Conservation (phyloP, 1,284 basidiomycete genomes). For the Puccinia novopanici region DNA sequence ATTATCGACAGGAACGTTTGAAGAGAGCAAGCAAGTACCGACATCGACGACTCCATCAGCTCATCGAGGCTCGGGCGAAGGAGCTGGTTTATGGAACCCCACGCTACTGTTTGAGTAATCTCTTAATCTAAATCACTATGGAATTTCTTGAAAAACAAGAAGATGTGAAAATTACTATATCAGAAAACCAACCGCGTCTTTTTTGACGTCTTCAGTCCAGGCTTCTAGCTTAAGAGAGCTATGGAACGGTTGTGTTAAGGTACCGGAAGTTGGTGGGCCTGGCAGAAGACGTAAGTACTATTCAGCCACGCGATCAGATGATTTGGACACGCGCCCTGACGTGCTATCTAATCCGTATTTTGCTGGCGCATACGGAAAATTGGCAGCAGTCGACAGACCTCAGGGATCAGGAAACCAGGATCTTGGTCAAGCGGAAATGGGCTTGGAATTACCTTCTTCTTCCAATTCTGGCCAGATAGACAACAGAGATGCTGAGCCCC, state of each 20-base stretch:
- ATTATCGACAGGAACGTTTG: constrained; percentile 25
- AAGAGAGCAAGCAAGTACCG: constrained; percentile 16
- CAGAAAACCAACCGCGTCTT: neutral
- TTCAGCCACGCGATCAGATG: neutral
- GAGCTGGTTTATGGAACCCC: constrained; percentile 34
- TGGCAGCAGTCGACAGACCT: constrained; percentile 4
- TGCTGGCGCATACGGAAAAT: neutral
- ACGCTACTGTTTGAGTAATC: constrained; percentile 22
- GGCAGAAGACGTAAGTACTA: neutral
- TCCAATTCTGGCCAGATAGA: neutral
- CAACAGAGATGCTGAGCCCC: neutral
- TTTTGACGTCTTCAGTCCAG: constrained; percentile 19
- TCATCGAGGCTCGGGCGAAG: constrained; percentile 11
- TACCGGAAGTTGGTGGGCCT: constrained; percentile 1
- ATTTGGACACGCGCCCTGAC: neutral
- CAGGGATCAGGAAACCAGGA: too few species aligned
- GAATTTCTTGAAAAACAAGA: too few species aligned
- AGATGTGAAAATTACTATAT: neutral
- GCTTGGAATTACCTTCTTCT: neutral
- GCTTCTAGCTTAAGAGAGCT: constrained; percentile 33
- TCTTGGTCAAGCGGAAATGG: neutral
- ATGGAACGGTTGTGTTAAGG: constrained; percentile 41
- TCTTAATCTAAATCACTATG: neutral
- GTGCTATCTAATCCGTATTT: neutral
- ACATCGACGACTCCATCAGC: neutral